Evolutionary conservation across 139 green algal species (phyloP).

Genomic region (Coelastrella sp.): DNA sequence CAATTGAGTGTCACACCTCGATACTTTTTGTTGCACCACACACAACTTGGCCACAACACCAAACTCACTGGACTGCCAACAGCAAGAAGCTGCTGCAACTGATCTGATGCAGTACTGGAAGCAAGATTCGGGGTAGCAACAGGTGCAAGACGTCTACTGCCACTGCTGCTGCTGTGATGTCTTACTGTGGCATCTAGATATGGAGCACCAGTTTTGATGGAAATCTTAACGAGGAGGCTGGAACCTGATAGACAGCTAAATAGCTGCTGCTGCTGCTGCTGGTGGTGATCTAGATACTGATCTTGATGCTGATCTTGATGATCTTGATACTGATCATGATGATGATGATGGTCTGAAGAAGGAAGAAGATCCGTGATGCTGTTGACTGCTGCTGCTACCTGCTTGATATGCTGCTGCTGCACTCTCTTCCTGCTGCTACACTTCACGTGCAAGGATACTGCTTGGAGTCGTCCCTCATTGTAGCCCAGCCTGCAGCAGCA

Average conservation of each 20-base stretch:
- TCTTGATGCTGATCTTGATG: background rate
- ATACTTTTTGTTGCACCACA: constrained; percentile 28
- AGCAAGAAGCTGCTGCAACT: constrained; percentile 29
- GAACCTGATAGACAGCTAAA: constrained; percentile 6
- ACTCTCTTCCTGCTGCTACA: background rate
- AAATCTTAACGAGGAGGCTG: constrained; percentile 3
- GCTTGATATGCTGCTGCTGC: constrained; percentile 33
- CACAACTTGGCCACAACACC: constrained; percentile 13
- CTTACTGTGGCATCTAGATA: background rate
- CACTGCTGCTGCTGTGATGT: background rate
- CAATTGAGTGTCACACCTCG: background rate
- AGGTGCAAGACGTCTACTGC: background rate
- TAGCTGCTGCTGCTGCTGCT: constrained; percentile 16
- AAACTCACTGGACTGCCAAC: constrained; percentile 3
- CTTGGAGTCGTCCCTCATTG: background rate
- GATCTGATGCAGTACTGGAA: background rate
- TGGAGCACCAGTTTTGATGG: background rate
- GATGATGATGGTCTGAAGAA: background rate
- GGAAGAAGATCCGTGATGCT: background rate
- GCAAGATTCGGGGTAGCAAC: background rate
- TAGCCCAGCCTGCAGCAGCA: background rate
- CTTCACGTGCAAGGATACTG: background rate
- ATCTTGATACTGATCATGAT: background rate
- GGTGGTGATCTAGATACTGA: background rate
- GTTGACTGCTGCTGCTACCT: constrained; percentile 8